Conservation (phyloP, 768 basidiomycete species). For the Tricholoma saponaceum region DNA sequence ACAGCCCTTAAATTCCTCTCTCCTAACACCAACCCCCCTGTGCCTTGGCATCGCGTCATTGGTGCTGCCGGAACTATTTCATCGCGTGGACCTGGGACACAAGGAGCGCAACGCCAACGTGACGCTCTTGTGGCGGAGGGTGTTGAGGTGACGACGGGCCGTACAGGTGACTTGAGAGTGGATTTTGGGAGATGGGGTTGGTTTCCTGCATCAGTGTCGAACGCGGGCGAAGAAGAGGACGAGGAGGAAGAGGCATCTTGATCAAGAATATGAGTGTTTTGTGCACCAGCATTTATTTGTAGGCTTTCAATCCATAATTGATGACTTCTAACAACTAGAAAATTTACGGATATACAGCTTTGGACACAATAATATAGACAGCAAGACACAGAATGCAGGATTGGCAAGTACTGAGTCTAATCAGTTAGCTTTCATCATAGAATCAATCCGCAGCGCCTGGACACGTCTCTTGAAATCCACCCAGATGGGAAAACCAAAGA, state of each 20-base stretch:
- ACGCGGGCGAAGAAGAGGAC: not conserved
- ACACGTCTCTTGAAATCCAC: slow-evolving; percentile 51
- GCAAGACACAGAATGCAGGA: not conserved
- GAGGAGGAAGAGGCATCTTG: not conserved
- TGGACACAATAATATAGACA: not conserved
- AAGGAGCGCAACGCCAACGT: slow-evolving; percentile 71
- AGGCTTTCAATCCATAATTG: not conserved
- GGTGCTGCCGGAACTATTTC: slow-evolving; percentile 70
- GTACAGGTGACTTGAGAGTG: slow-evolving; percentile 55
- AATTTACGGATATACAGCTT: no score
- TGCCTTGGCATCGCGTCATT: slow-evolving; percentile 83
- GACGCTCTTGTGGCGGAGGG: slow-evolving; percentile 79
- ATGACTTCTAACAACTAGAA: no score
- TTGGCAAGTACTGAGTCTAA: not conserved
- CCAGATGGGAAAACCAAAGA: slow-evolving; percentile 55
- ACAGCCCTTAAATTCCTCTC: slow-evolving; percentile 79
- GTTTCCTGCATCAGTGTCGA: slow-evolving; percentile 44
- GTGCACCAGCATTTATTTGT: no score
- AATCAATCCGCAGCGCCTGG: slow-evolving; percentile 68
- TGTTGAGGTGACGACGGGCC: slow-evolving; percentile 62
- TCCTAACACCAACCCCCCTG: slow-evolving; percentile 52
- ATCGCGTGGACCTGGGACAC: slow-evolving; percentile 79
- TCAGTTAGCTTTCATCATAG: slow-evolving; percentile 72
- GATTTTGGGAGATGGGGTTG: slow-evolving; percentile 58
- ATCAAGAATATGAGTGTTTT: not conserved